Conservation (phyloP, 352 stramenopile genomes). For the Phytopythium vexans region DNA sequence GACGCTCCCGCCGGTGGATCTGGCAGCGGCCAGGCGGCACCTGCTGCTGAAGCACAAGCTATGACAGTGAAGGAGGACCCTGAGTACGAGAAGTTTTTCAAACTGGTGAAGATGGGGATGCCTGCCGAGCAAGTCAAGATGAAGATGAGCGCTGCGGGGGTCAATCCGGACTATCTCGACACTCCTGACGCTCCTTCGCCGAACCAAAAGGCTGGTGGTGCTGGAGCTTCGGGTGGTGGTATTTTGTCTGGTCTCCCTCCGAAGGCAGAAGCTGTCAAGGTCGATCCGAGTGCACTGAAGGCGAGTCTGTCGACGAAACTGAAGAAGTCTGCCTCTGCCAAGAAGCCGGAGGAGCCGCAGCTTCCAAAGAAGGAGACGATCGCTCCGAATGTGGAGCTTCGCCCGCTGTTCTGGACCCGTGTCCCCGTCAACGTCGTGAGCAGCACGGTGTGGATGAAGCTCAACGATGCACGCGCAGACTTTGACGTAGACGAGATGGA, state of each 20-base stretch:
- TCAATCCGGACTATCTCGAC: slow-evolving; percentile 66
- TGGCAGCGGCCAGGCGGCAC: slow-evolving; percentile 10
- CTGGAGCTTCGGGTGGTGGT: slow-evolving; percentile 5
- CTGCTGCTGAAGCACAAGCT: slow-evolving; percentile 1
- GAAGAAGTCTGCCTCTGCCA: slow-evolving; percentile 27
- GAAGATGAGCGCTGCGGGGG: slow-evolving; percentile 83
- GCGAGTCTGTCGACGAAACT: slow-evolving; percentile 56
- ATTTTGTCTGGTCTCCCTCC: slow-evolving; percentile 59
- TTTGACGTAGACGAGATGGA: slow-evolving; percentile 84
- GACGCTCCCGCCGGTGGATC: slow-evolving; percentile 76
- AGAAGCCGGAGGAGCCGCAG: slow-evolving; percentile 62
- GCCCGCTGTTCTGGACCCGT: slow-evolving; percentile 87
- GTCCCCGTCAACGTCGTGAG: slow-evolving; percentile 85
- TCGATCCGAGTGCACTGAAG: slow-evolving; percentile 59
- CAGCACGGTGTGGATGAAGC: slow-evolving; percentile 85
- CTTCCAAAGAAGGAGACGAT: slow-evolving; percentile 85
- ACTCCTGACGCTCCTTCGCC: slow-evolving; percentile 68
- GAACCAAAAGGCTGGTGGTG: slow-evolving; percentile 39
- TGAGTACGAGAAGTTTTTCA: slow-evolving; percentile 94
- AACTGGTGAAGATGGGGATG: slow-evolving; percentile 91
- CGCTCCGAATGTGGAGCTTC: slow-evolving; percentile 86
- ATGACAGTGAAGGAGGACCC: slow-evolving; percentile 92
- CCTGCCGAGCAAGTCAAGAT: slow-evolving; percentile 90
- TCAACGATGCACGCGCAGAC: slow-evolving; percentile 62
- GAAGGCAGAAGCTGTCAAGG: slow-evolving; percentile 61